phyloP scores from a whole-genome alignment of 306 rosid species.

The Carpinus viminea region DNA sequence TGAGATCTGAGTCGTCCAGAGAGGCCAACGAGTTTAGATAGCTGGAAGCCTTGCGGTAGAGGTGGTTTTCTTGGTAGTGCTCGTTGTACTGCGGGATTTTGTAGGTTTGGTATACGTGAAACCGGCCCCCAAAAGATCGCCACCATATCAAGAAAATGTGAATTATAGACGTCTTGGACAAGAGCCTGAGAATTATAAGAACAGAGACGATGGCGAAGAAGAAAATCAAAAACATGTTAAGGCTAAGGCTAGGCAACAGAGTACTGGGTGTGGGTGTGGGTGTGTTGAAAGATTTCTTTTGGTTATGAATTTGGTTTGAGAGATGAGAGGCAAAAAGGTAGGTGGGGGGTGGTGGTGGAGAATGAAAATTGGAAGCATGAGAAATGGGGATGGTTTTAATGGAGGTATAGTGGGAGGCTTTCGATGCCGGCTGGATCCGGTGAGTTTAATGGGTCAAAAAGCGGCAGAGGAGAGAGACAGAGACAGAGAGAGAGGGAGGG shows the following conservation, averaged over 20 bases:
- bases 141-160: constrained; percentile 54
- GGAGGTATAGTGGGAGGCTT: not conserved
- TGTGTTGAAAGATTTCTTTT: not conserved
- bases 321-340: not conserved
- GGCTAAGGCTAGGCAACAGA: not conserved
- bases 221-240: constrained; percentile 30
- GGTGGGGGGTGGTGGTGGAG: not conserved
- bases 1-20: constrained; percentile 73
- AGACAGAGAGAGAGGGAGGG: not conserved
- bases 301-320: not conserved
- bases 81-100: constrained; percentile 64
- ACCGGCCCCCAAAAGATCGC: constrained; percentile 48
- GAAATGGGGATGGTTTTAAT: constrained; percentile 3
- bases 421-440: constrained; percentile 38
- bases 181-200: constrained; percentile 36
- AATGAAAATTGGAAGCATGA: not conserved
- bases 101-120: constrained; percentile 68
- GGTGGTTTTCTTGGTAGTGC: constrained; percentile 66
- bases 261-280: no score
- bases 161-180: constrained; percentile 64
- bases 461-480: not conserved
- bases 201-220: constrained; percentile 28
- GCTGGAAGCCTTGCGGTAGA: constrained; percentile 55
- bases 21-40: constrained; percentile 80
- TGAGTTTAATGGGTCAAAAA: constrained; percentile 36